Base-by-base conservation (phyloP, 768 basidiomycete genomes). In the Tricholomella constricta region DNA sequence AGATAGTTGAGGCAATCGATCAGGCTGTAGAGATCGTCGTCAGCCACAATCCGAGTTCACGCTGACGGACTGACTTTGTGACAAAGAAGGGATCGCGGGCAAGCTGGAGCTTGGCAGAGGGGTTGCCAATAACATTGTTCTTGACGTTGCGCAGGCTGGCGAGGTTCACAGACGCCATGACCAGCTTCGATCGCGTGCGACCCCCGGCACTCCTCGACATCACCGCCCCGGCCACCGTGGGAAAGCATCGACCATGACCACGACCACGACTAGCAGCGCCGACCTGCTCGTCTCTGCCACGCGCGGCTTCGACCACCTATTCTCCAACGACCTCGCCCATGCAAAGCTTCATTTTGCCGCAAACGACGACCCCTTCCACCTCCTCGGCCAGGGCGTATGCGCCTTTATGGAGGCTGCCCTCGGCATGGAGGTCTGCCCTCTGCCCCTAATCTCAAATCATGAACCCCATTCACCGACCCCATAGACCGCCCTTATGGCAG, bases 101-200 rank as follows among this genome's bases (percentile, higher is more conserved):
- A 1, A 89, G 69, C 12, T 77, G 66, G 2, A 75, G 63, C 65
- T 92, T 92, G 1, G 87, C 86, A 0, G 82, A 79, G 0, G 88
- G 89, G 56, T 91, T 92, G 1, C 90, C 90, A 34, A 91, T 91
- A 44, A 91, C 85, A 1, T 76, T 65, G 66, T 91, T 91, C 70
- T 91, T 91, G 54, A 83, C 78, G 54, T 76, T 72, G 70, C 89
- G 91, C 57, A 90, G 80, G 45, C 68, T 69, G 15, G 74, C 56
- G 23, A 73, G 59, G 37, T 54, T 62, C 7, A 65, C 48, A 3
- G 59, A 31, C 9, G 9, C n/a, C n/a, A n/a, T n/a, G n/a, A n/a
- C n/a, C n/a, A n/a, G n/a, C 29, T 11, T 11, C 11, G 29, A 31
- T 31, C 29, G 6, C 29, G 11, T 31, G 6, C 29, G 29, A 11